phyloP scores from a whole-genome alignment of 345 rosid genomes.

The Acer negundo region DNA sequence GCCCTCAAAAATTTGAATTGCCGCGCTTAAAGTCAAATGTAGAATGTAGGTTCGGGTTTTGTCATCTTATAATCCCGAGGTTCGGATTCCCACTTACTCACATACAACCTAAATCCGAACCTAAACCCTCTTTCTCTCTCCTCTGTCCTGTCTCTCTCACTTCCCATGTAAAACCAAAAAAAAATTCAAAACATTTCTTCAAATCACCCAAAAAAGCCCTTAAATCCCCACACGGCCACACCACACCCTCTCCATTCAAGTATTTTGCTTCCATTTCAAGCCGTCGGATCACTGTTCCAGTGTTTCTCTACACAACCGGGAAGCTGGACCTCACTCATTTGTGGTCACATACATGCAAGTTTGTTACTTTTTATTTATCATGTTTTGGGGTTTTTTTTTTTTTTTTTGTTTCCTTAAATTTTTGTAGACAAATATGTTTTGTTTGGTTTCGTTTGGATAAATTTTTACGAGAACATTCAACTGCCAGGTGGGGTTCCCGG shows the following conservation, averaged over 20 bases:
- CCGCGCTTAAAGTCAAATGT: slow-evolving; percentile 38
- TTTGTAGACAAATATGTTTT: not conserved
- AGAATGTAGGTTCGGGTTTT: slow-evolving; percentile 32
- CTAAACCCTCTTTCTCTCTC: slow-evolving; percentile 11
- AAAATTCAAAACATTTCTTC: not conserved
- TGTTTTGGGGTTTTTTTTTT: not conserved
- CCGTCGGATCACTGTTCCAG: not conserved
- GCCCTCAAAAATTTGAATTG: slow-evolving; percentile 30
- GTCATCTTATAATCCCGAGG: slow-evolving; percentile 25
- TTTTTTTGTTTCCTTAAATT: not conserved
- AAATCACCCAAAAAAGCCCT: slow-evolving; percentile 8
- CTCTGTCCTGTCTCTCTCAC: slow-evolving; percentile 7
- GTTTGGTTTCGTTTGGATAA: no score
- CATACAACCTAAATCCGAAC: not conserved
- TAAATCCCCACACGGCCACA: not conserved
- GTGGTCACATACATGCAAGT: not conserved
- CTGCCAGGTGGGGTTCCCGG: slow-evolving; percentile 7
- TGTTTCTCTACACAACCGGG: not conserved
- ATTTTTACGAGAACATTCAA: slow-evolving; percentile 14
- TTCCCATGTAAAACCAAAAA: slow-evolving; percentile 8
- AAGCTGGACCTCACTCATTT: not conserved
- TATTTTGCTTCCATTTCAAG: not conserved
- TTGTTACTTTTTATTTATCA: not conserved
- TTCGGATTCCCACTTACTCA: slow-evolving; percentile 15
- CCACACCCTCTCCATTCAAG: not conserved